Evolutionary conservation across 106 monocot genomes (phyloP).

Genomic region (Triglochin maritima): DNA sequence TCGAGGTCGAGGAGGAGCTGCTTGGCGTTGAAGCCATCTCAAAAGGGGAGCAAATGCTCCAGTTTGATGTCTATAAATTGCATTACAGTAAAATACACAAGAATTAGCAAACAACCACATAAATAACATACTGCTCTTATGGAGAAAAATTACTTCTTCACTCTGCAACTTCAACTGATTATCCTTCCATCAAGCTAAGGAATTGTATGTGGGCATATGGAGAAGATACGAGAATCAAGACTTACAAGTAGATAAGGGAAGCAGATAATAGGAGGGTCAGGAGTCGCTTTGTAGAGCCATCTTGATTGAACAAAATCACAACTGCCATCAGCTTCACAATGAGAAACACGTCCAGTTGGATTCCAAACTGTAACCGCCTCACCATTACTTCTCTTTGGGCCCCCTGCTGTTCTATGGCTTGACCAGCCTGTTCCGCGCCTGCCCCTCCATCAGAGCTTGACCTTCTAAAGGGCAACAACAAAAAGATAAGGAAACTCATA

Average conservation of each 20-base stretch:
- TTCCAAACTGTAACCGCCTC: conserved; percentile 76
- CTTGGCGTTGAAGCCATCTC: conserved; percentile 44
- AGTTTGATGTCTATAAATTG: conserved; percentile 71
- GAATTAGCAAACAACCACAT: neutral
- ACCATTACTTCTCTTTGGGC: conserved; percentile 56
- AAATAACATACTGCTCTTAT: neutral
- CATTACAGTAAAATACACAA: neutral
- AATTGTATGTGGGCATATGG: neutral
- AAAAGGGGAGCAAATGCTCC: conserved; percentile 67
- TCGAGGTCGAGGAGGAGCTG: conserved; percentile 26
- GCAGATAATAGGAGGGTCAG: conserved; percentile 64
- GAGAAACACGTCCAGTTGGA: conserved; percentile 76
- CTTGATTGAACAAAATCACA: conserved; percentile 78
- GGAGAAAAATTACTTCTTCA: neutral
- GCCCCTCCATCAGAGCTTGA: conserved; percentile 19
- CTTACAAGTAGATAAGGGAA: conserved; percentile 75
- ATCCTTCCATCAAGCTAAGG: neutral
- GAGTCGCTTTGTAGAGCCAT: conserved; percentile 78
- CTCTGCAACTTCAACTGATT: neutral
- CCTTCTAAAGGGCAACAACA: conserved; percentile 24
- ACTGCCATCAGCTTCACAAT: conserved; percentile 74
- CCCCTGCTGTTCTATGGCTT: conserved; percentile 46
- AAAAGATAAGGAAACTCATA: neutral
- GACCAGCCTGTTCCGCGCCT: conserved; percentile 28
- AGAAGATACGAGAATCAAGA: neutral